Evolutionary conservation across 169 alveolate genomes (phyloP), one percentile per base, ranked within the genome.

Genomic region (Plasmodium vivax): DNA sequence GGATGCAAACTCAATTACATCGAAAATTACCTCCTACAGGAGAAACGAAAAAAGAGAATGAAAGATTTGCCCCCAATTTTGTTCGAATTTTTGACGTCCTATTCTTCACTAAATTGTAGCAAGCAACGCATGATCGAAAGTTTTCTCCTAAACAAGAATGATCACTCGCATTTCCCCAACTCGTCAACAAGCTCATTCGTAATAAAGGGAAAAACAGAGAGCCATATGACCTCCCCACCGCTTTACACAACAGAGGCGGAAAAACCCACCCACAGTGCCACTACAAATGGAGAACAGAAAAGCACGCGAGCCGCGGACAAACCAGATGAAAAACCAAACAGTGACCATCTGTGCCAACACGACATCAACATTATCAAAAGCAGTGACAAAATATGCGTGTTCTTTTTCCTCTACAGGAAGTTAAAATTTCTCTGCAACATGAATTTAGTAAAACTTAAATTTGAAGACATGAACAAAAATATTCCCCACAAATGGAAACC

Each of bases 31-130:
- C 90, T 90, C 43, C 41, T 90, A 36, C 45, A 58, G 12, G 56
- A 80, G 23, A 90, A 80, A 90, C 71, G 82, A 68, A 90, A 90
- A 90, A 62, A 41, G 51, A 90, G 74, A 90, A 30, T 90, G 68
- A 90, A 90, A 47, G 84, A 90, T 23, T 68, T 90, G 27, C 94
- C 94, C 27, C 56, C 84, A 56, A 38, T 68, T 10, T 68, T 90
- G 32, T 90, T 90, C 73, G 94, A 90, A 90, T 90, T 80, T 62
- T 90, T 90, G 54, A 90, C 94, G n/a, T 90, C 94, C 6, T 90
- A 90, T 62, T 90, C 94, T 54, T 51, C 72, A 54, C 83, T 90
- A 30, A 80, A 62, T 90, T 80, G 77, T 90, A 43, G 45, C 54
- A 90, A 79, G 10, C 51, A 90, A 7, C 72, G 72, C 27, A 23